Evolutionary conservation across 2,329 filamentous ascomycete genomes (phyloP), one percentile per base, ranked within the genome.

Genomic region (Aspergillus ruber): DNA sequence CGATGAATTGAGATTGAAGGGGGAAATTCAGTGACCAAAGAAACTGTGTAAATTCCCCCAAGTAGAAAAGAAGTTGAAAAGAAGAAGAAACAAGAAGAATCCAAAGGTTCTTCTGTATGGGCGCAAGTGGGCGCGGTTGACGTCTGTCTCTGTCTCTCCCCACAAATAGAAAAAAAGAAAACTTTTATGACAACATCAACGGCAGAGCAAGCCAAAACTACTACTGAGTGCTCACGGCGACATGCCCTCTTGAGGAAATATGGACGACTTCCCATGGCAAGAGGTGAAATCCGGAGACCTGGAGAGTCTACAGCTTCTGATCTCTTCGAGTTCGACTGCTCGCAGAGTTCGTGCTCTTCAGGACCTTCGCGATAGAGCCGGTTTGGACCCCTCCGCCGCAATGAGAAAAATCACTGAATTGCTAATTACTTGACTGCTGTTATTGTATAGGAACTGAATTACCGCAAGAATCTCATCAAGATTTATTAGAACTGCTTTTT

Each of bases 401-500:
- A 17, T 21, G n/a, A 21, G n/a, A 43, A 38, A 20, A 21, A 5
- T 9, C 29, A 40, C 36, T 43, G 38, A 27, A 43, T 46, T 48
- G 50, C 53, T 60, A 36, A 60, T 44, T 46, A 25, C 47, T 32
- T 27, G 25, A 25, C 44, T 41, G 45, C 10, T 21, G 45, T 43
- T 42, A n/a, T 29, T 32, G 10, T 12, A 29, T 47, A 72, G 69
- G 55, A 32, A 56, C 60, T 42, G 59, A 68, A 46, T 39, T 71
- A 43, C 56, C 63, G 25, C 56, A 59, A 36, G 54, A 66, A 56
- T 49, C 54, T 43, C 59, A 60, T 43, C 58, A 62, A 51, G 57
- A 69, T 65, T 67, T 93, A 45, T 73, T 95, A 53, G 78, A 82
- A 51, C 74, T 90, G 29, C 80, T 98, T 27, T 91, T 97, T 72